phyloP scores from a whole-genome alignment of 1,284 basidiomycete species.

The Flammula alnicola region DNA sequence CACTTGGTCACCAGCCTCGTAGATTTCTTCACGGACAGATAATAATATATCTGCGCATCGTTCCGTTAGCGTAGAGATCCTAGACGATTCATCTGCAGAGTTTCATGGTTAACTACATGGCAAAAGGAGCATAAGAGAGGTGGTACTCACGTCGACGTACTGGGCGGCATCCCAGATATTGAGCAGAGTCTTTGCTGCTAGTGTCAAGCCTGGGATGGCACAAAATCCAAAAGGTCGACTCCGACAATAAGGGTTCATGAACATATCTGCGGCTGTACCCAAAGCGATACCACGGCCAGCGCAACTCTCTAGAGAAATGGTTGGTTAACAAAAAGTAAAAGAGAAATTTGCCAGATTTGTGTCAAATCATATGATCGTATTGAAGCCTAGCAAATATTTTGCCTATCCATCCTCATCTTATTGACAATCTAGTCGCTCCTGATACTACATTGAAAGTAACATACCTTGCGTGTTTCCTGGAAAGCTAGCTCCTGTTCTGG shows the following conservation, averaged over 20 bases:
- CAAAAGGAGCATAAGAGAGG: neutral
- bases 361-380: neutral
- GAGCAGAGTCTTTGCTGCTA: constrained; percentile 56
- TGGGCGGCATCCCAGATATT: constrained; percentile 66
- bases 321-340: no score
- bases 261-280: constrained; percentile 46
- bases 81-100: constrained; percentile 54
- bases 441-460: no score
- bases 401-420: neutral
- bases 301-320: constrained; percentile 43
- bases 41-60: constrained; percentile 50
- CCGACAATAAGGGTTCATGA: constrained; percentile 53
- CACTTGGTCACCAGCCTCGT: constrained; percentile 43
- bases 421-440: neutral
- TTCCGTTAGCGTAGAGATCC: constrained; percentile 51
- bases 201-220: constrained; percentile 60
- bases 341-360: constrained; percentile 2
- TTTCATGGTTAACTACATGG: neutral
- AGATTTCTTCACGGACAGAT: constrained; percentile 45
- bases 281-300: constrained; percentile 49
- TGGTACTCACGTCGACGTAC: constrained; percentile 60
- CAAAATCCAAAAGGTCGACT: constrained; percentile 55
- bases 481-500: constrained; percentile 55
- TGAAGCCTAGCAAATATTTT: neutral
- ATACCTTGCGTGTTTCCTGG: constrained; percentile 51